These are phyloP conservation scores for Agaricus subrufescens DNA, from an alignment of 768 basidiomycete species.

Conservation along the genomic window DNA sequence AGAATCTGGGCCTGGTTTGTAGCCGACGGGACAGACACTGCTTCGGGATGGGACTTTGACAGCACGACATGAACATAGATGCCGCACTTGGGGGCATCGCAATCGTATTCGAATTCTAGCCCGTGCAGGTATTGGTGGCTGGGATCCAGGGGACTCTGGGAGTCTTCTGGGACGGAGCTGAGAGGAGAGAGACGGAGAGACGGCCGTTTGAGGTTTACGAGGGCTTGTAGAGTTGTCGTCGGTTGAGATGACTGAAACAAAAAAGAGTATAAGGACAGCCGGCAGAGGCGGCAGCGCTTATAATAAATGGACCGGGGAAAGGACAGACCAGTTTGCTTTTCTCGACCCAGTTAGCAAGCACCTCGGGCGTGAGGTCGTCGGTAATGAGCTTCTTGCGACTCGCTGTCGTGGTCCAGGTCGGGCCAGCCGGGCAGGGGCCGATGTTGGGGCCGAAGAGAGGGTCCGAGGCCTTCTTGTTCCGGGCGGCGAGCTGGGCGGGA, in stretches of 20 bases:
- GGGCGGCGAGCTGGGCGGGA: conserved; percentile 12
- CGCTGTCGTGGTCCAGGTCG: conserved; percentile 59
- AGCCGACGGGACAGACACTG: conserved; percentile 28
- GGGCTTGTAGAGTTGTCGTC: conserved; percentile 89
- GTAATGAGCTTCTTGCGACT: conserved; percentile 22
- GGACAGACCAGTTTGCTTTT: conserved; percentile 75
- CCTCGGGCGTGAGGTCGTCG: conserved; percentile 76
- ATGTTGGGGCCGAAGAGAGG: conserved; percentile 91
- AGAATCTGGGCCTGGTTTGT: conserved; percentile 40
- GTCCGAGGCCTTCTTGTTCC: conserved; percentile 64
- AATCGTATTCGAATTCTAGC: conserved; percentile 90
- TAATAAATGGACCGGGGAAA: not conserved
- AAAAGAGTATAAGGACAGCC: not conserved
- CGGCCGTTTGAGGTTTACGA: conserved; percentile 92
- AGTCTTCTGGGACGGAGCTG: conserved; percentile 39
- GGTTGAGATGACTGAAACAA: conserved; percentile 62
- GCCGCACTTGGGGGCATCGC: conserved; percentile 80
- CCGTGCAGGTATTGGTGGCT: conserved; percentile 64
- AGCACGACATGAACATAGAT: conserved; percentile 77
- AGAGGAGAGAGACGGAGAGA: conserved; percentile 75
- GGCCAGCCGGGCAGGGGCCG: conserved; percentile 65
- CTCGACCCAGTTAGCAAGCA: conserved; percentile 79
- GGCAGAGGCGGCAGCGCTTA: no score
- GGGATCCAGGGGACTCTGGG: conserved; percentile 27
- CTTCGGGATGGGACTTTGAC: conserved; percentile 58